Evolutionary conservation across 208 protist species (phyloP).

Genomic region (Leishmania tropica): DNA sequence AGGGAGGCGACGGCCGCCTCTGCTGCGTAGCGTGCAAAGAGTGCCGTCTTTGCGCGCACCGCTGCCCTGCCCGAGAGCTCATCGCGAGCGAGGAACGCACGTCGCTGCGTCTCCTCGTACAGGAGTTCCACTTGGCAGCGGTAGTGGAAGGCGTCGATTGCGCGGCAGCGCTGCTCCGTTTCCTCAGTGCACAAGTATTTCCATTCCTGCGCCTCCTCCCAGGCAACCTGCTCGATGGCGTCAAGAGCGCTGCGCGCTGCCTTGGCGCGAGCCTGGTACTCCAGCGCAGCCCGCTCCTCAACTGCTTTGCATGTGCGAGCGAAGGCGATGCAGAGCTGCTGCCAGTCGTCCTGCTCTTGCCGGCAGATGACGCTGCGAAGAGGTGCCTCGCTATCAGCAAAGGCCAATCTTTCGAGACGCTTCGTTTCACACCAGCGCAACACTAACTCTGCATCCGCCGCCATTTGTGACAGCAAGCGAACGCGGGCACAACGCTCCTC

Average conservation of each 20-base stretch:
- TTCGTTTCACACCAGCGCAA: conserved; percentile 39
- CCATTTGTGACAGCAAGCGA: conserved; percentile 46
- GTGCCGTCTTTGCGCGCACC: conserved; percentile 23
- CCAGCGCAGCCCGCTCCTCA: conserved; percentile 4
- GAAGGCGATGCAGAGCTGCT: conserved; percentile 10
- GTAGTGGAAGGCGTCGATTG: conserved; percentile 6
- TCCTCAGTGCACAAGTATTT: conserved; percentile 5
- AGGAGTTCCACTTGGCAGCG: conserved; percentile 18
- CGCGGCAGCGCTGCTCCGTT: conserved; percentile 5
- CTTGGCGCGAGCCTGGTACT: conserved; percentile 10
- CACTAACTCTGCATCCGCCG: conserved; percentile 47
- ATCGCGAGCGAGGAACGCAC: conserved; percentile 14
- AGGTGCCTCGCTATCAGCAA: conserved; percentile 37
- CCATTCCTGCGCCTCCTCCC: conserved; percentile 18
- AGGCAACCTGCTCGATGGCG: not conserved
- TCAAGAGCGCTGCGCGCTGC: conserved; percentile 9
- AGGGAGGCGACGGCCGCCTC: conserved; percentile 42
- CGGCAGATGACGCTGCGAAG: conserved; percentile 36
- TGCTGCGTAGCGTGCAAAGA: conserved; percentile 38
- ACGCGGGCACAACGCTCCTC: conserved; percentile 59
- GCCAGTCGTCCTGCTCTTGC: conserved; percentile 32
- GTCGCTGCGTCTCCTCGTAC: conserved; percentile 30
- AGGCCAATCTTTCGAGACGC: conserved; percentile 16
- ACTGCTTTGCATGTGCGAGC: not conserved
- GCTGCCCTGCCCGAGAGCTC: conserved; percentile 20